These are phyloP conservation scores for Nowakowskiella sp. DNA, from an alignment of 192 early-diverging fungal species.

Conservation along the genomic window DNA sequence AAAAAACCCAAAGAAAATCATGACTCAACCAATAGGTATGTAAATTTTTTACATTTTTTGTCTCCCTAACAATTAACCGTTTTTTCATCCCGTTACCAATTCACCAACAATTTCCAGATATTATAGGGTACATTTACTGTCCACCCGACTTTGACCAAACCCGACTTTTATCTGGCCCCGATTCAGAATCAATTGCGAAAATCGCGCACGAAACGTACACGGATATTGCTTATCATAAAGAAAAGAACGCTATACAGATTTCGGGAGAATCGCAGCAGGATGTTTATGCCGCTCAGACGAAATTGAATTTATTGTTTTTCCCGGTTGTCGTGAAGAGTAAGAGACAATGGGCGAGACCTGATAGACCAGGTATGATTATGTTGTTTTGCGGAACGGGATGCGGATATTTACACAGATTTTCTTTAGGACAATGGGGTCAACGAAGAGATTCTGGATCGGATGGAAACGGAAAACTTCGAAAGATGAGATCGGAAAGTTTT, in stretches of 20 bases:
- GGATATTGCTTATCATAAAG: constrained; percentile 47
- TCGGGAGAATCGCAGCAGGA: constrained; percentile 48
- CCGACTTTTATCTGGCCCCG: constrained; percentile 30
- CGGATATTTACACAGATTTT: too few species aligned
- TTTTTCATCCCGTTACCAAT: too few species aligned
- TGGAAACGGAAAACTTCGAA: constrained; percentile 21
- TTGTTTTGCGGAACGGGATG: too few species aligned
- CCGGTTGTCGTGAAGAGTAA: constrained; percentile 47
- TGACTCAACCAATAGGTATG: too few species aligned
- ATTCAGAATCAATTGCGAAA: constrained; percentile 42
- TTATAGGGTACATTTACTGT: constrained; percentile 41
- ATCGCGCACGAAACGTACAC: constrained; percentile 51
- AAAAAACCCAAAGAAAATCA: too few species aligned
- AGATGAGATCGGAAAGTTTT: constrained; percentile 38
- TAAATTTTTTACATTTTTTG: too few species aligned
- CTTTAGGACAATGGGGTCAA: constrained; percentile 52
- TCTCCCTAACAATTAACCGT: too few species aligned
- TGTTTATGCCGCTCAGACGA: constrained; percentile 47
- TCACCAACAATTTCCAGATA: constrained; percentile 7
- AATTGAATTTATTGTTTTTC: constrained; percentile 47
- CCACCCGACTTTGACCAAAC: constrained; percentile 44
- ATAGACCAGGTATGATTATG: constrained; percentile 40
- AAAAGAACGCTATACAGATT: constrained; percentile 54
- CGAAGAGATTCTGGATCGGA: constrained; percentile 26
- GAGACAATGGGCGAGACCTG: constrained; percentile 48